These are phyloP conservation scores for Hypericum androsaemum DNA, from an alignment of 345 rosid species.

Conservation along the genomic window DNA sequence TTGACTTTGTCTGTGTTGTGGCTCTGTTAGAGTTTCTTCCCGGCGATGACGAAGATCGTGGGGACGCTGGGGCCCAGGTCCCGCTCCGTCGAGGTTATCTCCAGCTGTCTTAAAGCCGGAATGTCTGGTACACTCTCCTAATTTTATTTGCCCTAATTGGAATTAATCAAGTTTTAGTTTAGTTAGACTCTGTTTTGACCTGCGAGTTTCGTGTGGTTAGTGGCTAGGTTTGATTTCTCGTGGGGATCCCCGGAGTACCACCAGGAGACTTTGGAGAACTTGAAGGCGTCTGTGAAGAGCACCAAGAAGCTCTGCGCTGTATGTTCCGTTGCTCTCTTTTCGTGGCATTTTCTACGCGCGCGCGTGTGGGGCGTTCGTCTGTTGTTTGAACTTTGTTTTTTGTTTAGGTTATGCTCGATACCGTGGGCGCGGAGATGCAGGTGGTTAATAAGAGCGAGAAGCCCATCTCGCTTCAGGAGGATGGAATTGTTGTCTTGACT, in stretches of 20 bases:
- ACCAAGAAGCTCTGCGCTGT: conserved; percentile 92
- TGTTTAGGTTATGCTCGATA: conserved; percentile 81
- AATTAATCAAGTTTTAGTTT: not conserved
- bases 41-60: conserved; percentile 93
- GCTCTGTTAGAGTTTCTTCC: conserved; percentile 64
- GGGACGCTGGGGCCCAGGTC: conserved; percentile 89
- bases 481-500: conserved; percentile 66
- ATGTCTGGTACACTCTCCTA: conserved; percentile 57
- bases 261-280: conserved; percentile 74
- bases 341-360: not conserved
- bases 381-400: no score
- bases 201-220: conserved; percentile 23
- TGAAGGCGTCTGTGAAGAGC: conserved; percentile 62
- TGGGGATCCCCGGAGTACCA: conserved; percentile 74
- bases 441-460: conserved; percentile 69
- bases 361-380: no score
- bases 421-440: conserved; percentile 90
- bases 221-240: conserved; percentile 89
- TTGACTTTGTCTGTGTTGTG: not conserved
- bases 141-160: not conserved
- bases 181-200: not conserved
- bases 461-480: conserved; percentile 62
- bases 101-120: conserved; percentile 79
- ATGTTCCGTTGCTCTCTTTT: conserved; percentile 14
- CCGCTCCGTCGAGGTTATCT: conserved; percentile 60